Evolutionary conservation across 78 protist genomes (phyloP).

Genomic region (Monosiga brevicollis): DNA sequence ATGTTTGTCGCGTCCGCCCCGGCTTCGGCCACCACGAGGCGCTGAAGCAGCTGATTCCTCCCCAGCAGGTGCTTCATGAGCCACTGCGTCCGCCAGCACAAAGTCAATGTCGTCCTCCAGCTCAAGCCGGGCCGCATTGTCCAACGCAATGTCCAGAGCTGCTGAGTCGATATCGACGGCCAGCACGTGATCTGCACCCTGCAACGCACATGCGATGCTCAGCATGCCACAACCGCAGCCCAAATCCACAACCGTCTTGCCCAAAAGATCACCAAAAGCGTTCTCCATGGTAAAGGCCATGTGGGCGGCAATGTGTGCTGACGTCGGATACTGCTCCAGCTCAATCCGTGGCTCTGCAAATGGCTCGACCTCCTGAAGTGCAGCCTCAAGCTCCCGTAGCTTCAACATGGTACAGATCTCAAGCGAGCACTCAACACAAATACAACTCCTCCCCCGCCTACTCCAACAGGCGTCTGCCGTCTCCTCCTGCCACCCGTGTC

Average conservation of each 20-base stretch:
- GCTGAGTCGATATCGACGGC: slow-evolving; percentile 49
- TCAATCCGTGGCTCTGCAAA: slow-evolving; percentile 17
- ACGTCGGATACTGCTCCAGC: slow-evolving; percentile 65
- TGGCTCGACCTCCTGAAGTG: slow-evolving; percentile 8
- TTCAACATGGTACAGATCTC: too few species aligned
- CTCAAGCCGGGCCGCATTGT: slow-evolving; percentile 11
- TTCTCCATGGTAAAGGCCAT: neutral
- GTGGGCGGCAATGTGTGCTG: slow-evolving; percentile 42
- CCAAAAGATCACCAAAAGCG: slow-evolving; percentile 38
- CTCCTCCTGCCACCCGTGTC: too few species aligned
- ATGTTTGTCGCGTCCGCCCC: too few species aligned
- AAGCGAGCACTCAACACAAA: too few species aligned
- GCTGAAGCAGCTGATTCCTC: too few species aligned
- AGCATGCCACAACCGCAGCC: slow-evolving; percentile 58
- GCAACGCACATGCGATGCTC: slow-evolving; percentile 25
- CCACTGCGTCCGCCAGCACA: neutral
- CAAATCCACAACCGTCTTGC: slow-evolving; percentile 28
- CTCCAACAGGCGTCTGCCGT: too few species aligned
- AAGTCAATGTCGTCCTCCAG: slow-evolving; percentile 22
- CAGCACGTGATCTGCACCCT: slow-evolving; percentile 25
- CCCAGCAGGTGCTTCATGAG: too few species aligned
- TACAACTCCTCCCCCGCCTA: too few species aligned
- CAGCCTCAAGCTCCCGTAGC: slow-evolving; percentile 15
- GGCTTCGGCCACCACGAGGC: too few species aligned
- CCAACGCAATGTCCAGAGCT: slow-evolving; percentile 35